Evolutionary conservation across 2,329 filamentous ascomycete genomes (phyloP), one percentile per base, ranked within the genome.

Genomic region (Parascedosporium putredinis): DNA sequence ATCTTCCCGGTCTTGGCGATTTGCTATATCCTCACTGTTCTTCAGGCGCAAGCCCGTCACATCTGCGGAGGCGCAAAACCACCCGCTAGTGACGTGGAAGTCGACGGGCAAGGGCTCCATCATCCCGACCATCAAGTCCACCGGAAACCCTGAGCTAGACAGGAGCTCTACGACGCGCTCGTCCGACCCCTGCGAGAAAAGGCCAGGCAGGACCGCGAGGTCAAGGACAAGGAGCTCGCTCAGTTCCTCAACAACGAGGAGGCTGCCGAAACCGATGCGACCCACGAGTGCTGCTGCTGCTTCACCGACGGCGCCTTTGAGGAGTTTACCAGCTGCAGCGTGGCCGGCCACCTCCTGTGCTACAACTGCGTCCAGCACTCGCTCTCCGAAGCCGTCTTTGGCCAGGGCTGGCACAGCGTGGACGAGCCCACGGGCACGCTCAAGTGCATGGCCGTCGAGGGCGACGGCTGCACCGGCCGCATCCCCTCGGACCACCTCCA

Each of bases 391-490:
- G 89, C 90, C 2, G 71, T 97, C 0, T 97, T 95, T 62, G 93
- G 93, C 0, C 93, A 97, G 64, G 88, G 88, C 48, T 96, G 91
- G 88, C 78, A 81, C 46, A 82, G 85, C 52, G 84, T 96, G 57
- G 78, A 93, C 60, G 66, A 79, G 24, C 75, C 81, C 52, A 79
- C 74, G 33, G 86, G 86, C 33, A 89, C 88, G 0, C 72, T 97
- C 49, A 80, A 79, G 53, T 97, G 93, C 62, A 76, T 95, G n/a
- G 88, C 90, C 1, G 82, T 88, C 0, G 76, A 83, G 47, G 71
- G 77, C 0, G 68, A 75, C 42, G 80, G 79, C n/a, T 97, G 93
- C 58, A 61, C 74, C 12, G 88, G 89, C n/a, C 78, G 76, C 58
- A 76, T 97, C 46, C 76, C 86, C 1, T 71, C 78, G 4, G 72